A percentile compares a stretch with the other conserved stretches of the same genome.
These are phyloP conservation scores for Aspergillus cristatus DNA, from an alignment of 495 filamentous ascomycete genomes.

Conservation along the genomic window DNA sequence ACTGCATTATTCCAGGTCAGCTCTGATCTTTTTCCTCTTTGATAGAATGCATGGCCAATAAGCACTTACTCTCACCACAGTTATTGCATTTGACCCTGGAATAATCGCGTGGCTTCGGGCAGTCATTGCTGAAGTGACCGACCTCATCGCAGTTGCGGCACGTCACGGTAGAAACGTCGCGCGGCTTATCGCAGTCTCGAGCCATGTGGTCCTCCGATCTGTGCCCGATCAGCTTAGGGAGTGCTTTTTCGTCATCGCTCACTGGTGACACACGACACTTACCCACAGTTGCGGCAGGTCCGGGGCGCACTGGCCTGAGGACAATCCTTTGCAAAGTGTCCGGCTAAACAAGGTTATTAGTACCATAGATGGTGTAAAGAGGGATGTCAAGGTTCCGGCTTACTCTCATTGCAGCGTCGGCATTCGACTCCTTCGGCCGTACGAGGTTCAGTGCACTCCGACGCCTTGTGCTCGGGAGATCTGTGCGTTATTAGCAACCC, in stretches of 20 bases:
- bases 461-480: constrained; percentile 47
- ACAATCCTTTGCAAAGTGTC: constrained; percentile 81
- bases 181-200: constrained; percentile 47
- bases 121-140: constrained; percentile 67
- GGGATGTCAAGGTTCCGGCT: constrained; percentile 3
- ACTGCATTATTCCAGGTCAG: constrained; percentile 31
- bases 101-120: constrained; percentile 68
- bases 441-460: constrained; percentile 62
- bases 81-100: constrained; percentile 65
- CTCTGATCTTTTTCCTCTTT: no score
- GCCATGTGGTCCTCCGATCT: constrained; percentile 44
- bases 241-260: background rate
- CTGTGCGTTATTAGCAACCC: constrained; percentile 17
- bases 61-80: constrained; percentile 62
- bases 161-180: constrained; percentile 35
- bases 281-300: constrained; percentile 59
- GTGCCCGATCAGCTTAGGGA: constrained; percentile 7
- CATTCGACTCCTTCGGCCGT: constrained; percentile 70
- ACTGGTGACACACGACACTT: constrained; percentile 8
- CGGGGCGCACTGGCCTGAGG: constrained; percentile 45
- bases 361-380: no score
- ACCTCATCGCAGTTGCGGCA: constrained; percentile 67
- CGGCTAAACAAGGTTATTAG: constrained; percentile 36
- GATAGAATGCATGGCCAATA: no score
- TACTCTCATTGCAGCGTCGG: constrained; percentile 64